Base-by-base conservation (phyloP, 345 rosid genomes). In the Noccaea bulbosa region DNA sequence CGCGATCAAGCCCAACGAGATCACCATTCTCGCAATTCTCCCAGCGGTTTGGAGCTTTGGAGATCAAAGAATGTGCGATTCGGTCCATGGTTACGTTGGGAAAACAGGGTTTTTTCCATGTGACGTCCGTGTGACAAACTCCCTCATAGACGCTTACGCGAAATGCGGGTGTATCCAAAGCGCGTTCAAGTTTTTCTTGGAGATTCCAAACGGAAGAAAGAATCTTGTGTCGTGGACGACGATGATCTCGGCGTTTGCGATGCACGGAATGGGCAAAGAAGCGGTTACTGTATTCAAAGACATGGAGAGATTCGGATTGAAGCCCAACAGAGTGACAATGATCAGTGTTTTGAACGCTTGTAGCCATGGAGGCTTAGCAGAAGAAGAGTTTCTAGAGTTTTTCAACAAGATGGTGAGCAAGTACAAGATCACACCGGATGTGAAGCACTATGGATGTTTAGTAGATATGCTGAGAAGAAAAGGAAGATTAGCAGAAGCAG, bases 311-410 rank as follows among this genome's bases (percentile, higher is more conserved):
- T 45, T 50, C 27, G 88, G 90, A 16, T 48, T 84, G 73, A 85
- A 58, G 11, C 90, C 97, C 0, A 93, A 90, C 38, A 74, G 83
- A 74, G 92, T 87, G 44, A 88, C 96, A 2, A 86, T 86, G 76
- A 59, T 93, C 76, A 86, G 96, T 72, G 83, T 88, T 55, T 71
- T 93, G 67, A 88, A 77, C 80, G 97, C 91, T 47, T 90, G 93
- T 59, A 93, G 97, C 66, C 98, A 93, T 72, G 97, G 90, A 77
- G 97, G 90, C 33, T 75, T 86, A 74, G 86, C 86, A 5, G 92
- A 90, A 49, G 79, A 69, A 46, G 79, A 62, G 32, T 93, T 96
- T 61, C 76, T 87, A 27, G 77, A 77, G 59, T 82, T 86, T 73
- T 93, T 90, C 56, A 17, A 85, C 20, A 79, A 63, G 76, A 90